Base-by-base conservation (phyloP, 768 basidiomycete species). In the Mycena floridula region DNA sequence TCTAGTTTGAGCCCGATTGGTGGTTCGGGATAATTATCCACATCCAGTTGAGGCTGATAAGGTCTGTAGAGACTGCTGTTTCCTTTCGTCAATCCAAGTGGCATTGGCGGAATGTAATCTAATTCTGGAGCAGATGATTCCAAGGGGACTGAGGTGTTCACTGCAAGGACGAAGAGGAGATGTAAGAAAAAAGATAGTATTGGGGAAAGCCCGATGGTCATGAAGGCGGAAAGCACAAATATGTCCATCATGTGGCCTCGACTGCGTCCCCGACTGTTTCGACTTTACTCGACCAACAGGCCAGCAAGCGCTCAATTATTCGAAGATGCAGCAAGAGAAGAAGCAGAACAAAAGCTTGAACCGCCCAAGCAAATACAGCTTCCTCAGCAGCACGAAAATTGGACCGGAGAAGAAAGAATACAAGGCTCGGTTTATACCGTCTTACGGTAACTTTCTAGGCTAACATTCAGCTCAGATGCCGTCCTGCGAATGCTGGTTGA, bases 401-500 rank as follows among this genome's bases (percentile, higher is more conserved):
- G 87, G 89, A 76, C 75, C 2, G 87, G 87, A 0, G 85, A 91
- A 9, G 89, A 91, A 60, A 68, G 72, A 6, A 68, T 77, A 1
- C 66, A 79, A 43, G 81, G n/a, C n/a, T n/a, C n/a, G n/a, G n/a
- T n/a, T n/a, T n/a, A n/a, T n/a, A n/a, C n/a, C n/a, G n/a, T n/a
- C n/a, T n/a, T n/a, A n/a, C n/a, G n/a, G n/a, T n/a, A n/a, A n/a
- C n/a, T n/a, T n/a, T n/a, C n/a, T n/a, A n/a, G n/a, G n/a, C n/a
- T n/a, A n/a, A n/a, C n/a, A n/a, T n/a, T n/a, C n/a, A n/a, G n/a
- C n/a, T n/a, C n/a, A n/a, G n/a, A 87, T 62, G 74, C 81, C 0
- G 81, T 92, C 1, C 67, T 89, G 15, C 76, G 89, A 18, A 92
- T 94, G 87, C 72, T 92, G 5, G 73, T 90, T 25, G 89, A 92